Evolutionary conservation across 2,329 filamentous ascomycete genomes (phyloP).

Genomic region (Clonostachys solani): DNA sequence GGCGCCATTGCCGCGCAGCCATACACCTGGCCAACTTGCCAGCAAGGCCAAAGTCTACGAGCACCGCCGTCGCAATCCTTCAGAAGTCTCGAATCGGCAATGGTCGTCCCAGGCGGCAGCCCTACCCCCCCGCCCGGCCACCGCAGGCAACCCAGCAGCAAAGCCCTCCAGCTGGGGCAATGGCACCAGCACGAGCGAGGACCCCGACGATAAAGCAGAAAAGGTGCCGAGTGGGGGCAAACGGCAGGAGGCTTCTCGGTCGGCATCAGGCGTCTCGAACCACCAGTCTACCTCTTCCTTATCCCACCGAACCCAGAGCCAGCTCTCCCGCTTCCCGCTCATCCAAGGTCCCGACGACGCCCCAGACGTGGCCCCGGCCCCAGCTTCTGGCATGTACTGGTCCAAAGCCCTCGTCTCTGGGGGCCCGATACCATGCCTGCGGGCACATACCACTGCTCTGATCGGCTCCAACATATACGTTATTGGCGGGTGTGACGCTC

Average conservation of each 20-base stretch:
- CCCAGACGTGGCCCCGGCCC: conserved; percentile 57
- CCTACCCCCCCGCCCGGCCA: background rate
- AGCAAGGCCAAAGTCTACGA: conserved; percentile 43
- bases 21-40: conserved; percentile 58
- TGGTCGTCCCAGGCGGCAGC: too few species aligned
- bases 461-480: conserved; percentile 64
- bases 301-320: conserved; percentile 18
- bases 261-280: conserved; percentile 47
- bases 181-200: background rate
- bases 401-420: conserved; percentile 62
- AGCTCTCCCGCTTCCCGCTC: conserved; percentile 49
- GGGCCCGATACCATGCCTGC: conserved; percentile 53
- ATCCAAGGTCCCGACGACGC: conserved; percentile 51
- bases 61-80: conserved; percentile 27
- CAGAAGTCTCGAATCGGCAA: too few species aligned
- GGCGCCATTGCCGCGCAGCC: conserved; percentile 43
- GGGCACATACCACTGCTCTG: conserved; percentile 64
- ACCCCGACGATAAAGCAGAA: background rate
- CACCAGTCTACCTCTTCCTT: conserved; percentile 14
- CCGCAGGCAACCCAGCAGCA: background rate
- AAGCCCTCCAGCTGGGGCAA: background rate
- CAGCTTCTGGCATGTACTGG: conserved; percentile 71
- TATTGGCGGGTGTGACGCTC: conserved; percentile 65
- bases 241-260: conserved; percentile 41
- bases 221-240: conserved; percentile 7